Conservation (phyloP, 2,329 filamentous ascomycete species). For the Cladosporium sp. region DNA sequence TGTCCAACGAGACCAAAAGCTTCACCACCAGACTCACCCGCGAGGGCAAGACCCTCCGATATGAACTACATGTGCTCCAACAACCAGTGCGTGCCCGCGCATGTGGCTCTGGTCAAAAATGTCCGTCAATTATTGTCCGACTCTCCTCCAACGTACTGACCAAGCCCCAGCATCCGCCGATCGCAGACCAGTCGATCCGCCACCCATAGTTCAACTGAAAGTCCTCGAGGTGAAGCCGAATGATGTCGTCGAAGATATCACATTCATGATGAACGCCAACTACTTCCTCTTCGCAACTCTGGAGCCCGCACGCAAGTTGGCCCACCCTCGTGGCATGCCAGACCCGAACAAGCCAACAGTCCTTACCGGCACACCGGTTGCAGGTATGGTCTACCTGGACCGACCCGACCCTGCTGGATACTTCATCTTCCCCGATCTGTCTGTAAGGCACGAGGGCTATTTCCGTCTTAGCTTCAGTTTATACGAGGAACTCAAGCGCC, state of each 20-base stretch:
- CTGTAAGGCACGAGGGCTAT: conserved; percentile 88
- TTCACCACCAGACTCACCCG: conserved; percentile 58
- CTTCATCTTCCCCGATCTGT: conserved; percentile 96
- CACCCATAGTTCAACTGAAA: conserved; percentile 86
- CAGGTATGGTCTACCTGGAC: conserved; percentile 93
- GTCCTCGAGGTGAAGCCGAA: conserved; percentile 65
- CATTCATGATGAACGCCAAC: conserved; percentile 89
- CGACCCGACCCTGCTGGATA: conserved; percentile 76
- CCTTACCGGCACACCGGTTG: conserved; percentile 88
- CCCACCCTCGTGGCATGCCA: conserved; percentile 66
- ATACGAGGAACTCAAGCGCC: conserved; percentile 88
- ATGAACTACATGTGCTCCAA: conserved; percentile 80
- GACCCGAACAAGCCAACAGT: conserved; percentile 66
- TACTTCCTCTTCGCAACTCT: conserved; percentile 96
- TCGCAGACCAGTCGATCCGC: conserved; percentile 86
- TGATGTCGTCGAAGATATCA: conserved; percentile 52
- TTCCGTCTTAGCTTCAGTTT: conserved; percentile 90
- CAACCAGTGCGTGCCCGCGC: conserved; percentile 91
- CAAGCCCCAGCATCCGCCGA: conserved; percentile 65
- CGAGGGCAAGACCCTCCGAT: conserved; percentile 72
- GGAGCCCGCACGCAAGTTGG: conserved; percentile 77
- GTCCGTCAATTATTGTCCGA: conserved; percentile 50
- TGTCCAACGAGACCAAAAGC: conserved; percentile 54
- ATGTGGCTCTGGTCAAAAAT: conserved; percentile 92
- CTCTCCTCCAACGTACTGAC: conserved; percentile 18